A percentile compares a stretch with the other conserved stretches of the same genome.
phyloP scores from a whole-genome alignment of 75 land plant genomes.

The Selaginella tamariscina region DNA sequence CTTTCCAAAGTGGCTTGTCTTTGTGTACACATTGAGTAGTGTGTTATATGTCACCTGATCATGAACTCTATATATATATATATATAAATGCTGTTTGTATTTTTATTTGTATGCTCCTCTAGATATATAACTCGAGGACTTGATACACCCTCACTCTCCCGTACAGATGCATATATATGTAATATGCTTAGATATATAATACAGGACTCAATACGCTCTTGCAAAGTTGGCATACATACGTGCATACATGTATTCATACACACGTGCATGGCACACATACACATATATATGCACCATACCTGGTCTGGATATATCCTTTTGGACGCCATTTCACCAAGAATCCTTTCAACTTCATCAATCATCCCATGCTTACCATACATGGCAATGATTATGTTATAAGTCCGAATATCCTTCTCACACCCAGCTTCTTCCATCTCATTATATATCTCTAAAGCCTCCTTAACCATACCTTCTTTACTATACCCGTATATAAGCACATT shows the following conservation, averaged over 20 bases:
- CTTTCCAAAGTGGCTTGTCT: conserved; percentile 13
- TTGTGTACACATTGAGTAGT: conserved; percentile 45
- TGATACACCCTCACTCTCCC: too few relatives aligned
- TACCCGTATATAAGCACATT: conserved; percentile 24
- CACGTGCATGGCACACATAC: too few relatives aligned
- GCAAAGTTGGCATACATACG: too few relatives aligned
- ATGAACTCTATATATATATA: conserved; percentile 16
- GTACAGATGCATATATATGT: too few relatives aligned
- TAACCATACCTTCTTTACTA: conserved; percentile 18
- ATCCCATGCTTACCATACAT: conserved; percentile 22
- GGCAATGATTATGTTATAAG: conserved; percentile 25
- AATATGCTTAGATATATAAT: too few relatives aligned
- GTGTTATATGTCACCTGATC: conserved; percentile 57
- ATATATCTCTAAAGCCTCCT: conserved; percentile 19
- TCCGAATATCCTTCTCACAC: conserved; percentile 16
- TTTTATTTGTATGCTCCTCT: not conserved
- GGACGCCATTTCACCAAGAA: conserved; percentile 34
- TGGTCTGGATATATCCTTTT: conserved; percentile 31
- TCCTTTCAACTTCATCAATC: conserved; percentile 31
- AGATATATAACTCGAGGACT: too few relatives aligned
- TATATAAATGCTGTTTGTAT: too few relatives aligned
- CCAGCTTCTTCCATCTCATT: conserved; percentile 20
- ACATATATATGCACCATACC: conserved; percentile 13
- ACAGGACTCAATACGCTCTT: too few relatives aligned
- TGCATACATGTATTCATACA: too few relatives aligned